Evolutionary conservation across 306 rosid genomes (phyloP), one percentile per base, ranked within the genome.

Genomic region (Luffa aegyptiaca): DNA sequence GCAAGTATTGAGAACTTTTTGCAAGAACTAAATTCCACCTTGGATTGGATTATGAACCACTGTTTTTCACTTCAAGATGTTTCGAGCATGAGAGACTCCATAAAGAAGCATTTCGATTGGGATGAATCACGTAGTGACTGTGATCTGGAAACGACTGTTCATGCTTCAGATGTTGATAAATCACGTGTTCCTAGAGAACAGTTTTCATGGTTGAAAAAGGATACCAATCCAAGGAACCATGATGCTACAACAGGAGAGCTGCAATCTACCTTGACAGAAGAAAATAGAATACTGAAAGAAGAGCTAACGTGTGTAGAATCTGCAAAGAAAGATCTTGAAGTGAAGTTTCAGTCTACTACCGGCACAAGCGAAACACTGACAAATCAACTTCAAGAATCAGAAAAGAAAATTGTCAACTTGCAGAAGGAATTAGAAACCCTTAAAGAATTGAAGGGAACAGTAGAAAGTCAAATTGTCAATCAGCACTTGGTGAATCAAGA

Each of bases 31-130:
- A 89, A 90, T 59, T 61, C 78, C 33, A 87, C 98, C 72, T 80
- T 94, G 91, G 96, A 94, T 80, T 94, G 98, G 98, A 89, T 90
- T 63, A 79, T 94, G 82, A 94, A 92, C 79, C 97, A 94, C 88
- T 94, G 97, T 84, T 90, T 92, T 86, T 92, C 97, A 16, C 92
- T 90, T 65, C 96, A 92, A 85, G 98, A 92, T 85, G 97, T 92
- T 90, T 94, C 98, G 13, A 86, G 90, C 83, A 90, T 92, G 94
- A 92, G 80, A 84, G 92, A 92, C 77, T 91, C 88, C 65, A 90
- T 93, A 49, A 93, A 88, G 84, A 93, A 93, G 82, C 92, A 86
- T 80, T 89, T 87, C 82, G 93, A 90, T 82, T 94, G 97, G 96
- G 97, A 94, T 76, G 98, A 92, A 52, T 80, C 98, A 16, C 83